Conservation (phyloP, 2,329 filamentous ascomycete species). For the Aspergillus clavatus region DNA sequence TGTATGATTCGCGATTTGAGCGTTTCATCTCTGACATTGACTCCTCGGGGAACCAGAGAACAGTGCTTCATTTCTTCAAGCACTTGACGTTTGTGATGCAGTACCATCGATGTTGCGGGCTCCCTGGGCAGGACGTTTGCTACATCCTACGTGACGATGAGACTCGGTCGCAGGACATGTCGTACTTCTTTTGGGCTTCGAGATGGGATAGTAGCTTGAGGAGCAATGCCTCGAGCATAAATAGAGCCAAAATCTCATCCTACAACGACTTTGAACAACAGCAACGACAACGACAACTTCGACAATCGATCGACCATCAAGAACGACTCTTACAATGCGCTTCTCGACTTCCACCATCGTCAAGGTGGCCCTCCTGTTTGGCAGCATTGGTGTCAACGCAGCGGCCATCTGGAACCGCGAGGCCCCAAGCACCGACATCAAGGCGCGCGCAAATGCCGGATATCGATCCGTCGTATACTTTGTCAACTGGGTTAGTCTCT, state of each 20-base stretch:
- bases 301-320: no score
- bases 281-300: neutral
- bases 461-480: conserved; percentile 38
- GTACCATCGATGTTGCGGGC: neutral
- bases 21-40: neutral
- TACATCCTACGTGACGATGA: neutral
- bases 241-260: neutral
- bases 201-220: neutral
- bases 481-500: conserved; percentile 40
- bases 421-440: neutral
- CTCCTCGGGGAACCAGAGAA: neutral
- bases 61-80: neutral
- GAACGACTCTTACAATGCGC: neutral
- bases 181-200: neutral
- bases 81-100: neutral
- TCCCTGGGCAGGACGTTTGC: neutral
- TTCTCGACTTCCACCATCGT: neutral
- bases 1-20: neutral
- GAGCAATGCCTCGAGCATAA: neutral
- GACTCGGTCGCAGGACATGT: neutral
- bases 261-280: neutral
- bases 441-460: neutral
- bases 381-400: neutral
- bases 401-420: neutral
- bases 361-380: neutral